Evolutionary conservation across 306 rosid genomes (phyloP).

Genomic region (Lathyrus tuberosus): DNA sequence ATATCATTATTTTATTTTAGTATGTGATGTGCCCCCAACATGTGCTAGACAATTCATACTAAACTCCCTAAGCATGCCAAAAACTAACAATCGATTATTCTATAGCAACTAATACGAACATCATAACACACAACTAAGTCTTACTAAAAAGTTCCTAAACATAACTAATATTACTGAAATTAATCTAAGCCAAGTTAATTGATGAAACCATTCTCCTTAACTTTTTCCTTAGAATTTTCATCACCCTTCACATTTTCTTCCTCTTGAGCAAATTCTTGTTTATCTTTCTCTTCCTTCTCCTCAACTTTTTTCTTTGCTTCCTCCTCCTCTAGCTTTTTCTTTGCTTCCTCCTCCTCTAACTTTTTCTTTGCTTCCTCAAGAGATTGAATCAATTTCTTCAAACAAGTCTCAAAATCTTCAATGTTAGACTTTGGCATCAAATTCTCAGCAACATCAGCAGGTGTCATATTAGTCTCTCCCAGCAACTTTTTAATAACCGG

Average conservation of each 20-base stretch:
- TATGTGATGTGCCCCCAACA: too few species aligned
- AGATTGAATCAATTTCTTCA: slow-evolving; percentile 52
- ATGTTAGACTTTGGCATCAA: slow-evolving; percentile 57
- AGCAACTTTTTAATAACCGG: slow-evolving; percentile 39
- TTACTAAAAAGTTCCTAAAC: neutral
- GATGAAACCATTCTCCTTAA: slow-evolving; percentile 15
- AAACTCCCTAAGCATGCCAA: too few species aligned
- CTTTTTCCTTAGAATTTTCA: neutral
- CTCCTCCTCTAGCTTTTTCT: neutral
- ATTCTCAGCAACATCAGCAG: slow-evolving; percentile 76
- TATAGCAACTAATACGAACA: too few species aligned
- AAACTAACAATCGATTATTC: too few species aligned
- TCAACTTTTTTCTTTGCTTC: neutral
- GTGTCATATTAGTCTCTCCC: slow-evolving; percentile 52
- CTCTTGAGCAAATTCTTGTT: neutral
- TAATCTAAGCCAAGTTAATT: neutral
- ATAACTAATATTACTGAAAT: neutral
- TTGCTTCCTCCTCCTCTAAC: slow-evolving; percentile 32
- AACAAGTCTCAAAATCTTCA: slow-evolving; percentile 38
- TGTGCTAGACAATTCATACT: too few species aligned
- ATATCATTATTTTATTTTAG: too few species aligned
- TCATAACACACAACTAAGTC: neutral
- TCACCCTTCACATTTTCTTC: neutral
- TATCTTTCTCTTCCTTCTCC: slow-evolving; percentile 35
- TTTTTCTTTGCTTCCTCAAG: slow-evolving; percentile 8